These are phyloP conservation scores for Heterobasidion parviporum DNA, from an alignment of 1,284 basidiomycete species.

Conservation along the genomic window DNA sequence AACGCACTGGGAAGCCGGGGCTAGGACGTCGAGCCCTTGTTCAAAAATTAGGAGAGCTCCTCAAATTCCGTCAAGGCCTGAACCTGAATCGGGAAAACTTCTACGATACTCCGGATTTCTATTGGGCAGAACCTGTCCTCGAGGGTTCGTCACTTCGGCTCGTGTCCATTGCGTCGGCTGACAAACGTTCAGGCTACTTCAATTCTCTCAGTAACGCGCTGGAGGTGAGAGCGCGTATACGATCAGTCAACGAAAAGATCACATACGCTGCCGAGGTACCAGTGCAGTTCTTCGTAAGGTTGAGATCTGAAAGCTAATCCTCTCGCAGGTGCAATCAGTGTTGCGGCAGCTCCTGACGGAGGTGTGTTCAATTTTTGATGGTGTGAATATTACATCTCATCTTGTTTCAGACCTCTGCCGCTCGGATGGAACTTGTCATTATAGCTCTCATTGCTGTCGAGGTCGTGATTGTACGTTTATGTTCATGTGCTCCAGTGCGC, in stretches of 20 bases:
- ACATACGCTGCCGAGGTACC: constrained; percentile 85
- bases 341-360: constrained; percentile 74
- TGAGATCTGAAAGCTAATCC: constrained; percentile 4
- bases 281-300: constrained; percentile 13
- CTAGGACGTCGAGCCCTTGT: constrained; percentile 73
- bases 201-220: constrained; percentile 74
- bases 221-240: constrained; percentile 74
- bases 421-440: constrained; percentile 89
- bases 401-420: constrained; percentile 59
- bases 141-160: constrained; percentile 45
- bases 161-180: not conserved
- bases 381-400: not conserved
- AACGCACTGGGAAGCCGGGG: constrained; percentile 74
- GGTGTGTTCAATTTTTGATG: constrained; percentile 26
- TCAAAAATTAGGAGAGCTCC: constrained; percentile 80
- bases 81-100: constrained; percentile 86
- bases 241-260: constrained; percentile 84
- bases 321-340: constrained; percentile 53
- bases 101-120: constrained; percentile 83
- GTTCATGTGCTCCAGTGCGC: not conserved
- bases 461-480: constrained; percentile 68
- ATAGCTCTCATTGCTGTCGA: constrained; percentile 87
- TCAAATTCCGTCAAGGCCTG: constrained; percentile 82
- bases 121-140: constrained; percentile 85
- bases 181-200: constrained; percentile 55